phyloP scores from a whole-genome alignment of 108 stramenopile genomes.

The Discostella pseudostelligera region DNA sequence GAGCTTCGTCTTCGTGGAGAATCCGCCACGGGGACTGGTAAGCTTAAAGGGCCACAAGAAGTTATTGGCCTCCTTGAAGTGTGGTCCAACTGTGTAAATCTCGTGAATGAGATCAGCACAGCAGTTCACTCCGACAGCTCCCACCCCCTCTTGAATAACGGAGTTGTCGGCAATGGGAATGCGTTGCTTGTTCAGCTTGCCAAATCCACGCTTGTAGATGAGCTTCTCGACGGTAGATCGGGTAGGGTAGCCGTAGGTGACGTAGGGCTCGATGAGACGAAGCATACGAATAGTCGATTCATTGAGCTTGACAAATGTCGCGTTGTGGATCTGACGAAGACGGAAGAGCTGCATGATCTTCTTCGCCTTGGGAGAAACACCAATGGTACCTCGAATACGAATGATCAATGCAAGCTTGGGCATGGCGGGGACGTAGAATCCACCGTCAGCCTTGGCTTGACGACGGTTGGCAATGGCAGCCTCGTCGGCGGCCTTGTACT shows the following conservation, averaged over 20 bases:
- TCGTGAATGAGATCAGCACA: constrained; percentile 95
- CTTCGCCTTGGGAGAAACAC: constrained; percentile 99
- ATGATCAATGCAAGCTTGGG: constrained; percentile 96
- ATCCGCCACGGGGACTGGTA: constrained; percentile 95
- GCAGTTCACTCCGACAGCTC: constrained; percentile 83
- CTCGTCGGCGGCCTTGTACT: constrained; percentile 87
- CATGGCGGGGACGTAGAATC: constrained; percentile 96
- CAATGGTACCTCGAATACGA: constrained; percentile 99
- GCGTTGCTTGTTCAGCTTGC: constrained; percentile 96
- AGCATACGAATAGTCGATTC: constrained; percentile 99
- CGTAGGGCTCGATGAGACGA: constrained; percentile 98
- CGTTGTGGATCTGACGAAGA: constrained; percentile 99
- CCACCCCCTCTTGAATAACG: constrained; percentile 89
- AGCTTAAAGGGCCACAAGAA: constrained; percentile 99
- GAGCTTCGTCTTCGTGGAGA: constrained; percentile 96
- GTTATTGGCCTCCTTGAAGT: constrained; percentile 99
- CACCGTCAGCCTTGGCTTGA: constrained; percentile 93
- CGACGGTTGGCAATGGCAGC: constrained; percentile 93
- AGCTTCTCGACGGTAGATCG: constrained; percentile 94
- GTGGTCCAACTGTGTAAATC: constrained; percentile 95
- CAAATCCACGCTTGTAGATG: constrained; percentile 99
- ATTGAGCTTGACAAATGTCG: constrained; percentile 98
- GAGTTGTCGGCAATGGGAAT: constrained; percentile 96
- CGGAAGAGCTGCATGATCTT: constrained; percentile 99
- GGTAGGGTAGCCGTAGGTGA: constrained; percentile 98